Base-by-base conservation (phyloP, 1,139 yeast genomes). In the Hemisphaericaspora lyxosophila region DNA sequence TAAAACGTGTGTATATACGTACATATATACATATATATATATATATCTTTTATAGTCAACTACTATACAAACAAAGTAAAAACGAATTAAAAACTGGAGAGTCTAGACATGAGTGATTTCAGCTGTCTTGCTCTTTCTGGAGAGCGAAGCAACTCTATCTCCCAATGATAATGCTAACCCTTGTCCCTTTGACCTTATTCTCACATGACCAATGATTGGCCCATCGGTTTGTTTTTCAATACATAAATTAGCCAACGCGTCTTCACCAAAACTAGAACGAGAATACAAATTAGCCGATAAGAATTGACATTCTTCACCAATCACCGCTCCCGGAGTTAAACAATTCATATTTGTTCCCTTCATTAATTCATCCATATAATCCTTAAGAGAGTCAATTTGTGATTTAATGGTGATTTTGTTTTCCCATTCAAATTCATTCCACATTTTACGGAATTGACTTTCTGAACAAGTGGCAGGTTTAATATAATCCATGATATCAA, bases 391-490 rank as follows among this genome's bases (percentile, higher is more conserved):
- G 31, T 77, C 65, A 53, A 83, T 73, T 40, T 72, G 73, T 3
- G 95, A 82, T 53, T 85, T 83, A 58, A 94, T 86, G 46, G 92
- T 86, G 55, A 94, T 92, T 70, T 94, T 94, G 69, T 94, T 94
- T 65, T 94, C 99, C 99, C 99, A 94, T 67, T 94, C 99, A 60
- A 94, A 94, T 62, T 90, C 97, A 60, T 89, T 87, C 99, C 99
- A 94, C 97, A 90, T 90, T 54, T 82, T 80, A 55, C 98, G 86
- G 86, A 94, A 94, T 50, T 80, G 85, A 36, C 82, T 80, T 63
- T 92, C 98, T 13, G 89, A 70, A 62, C 96, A 88, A 19, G 79
- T 75, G 11, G 96, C 95, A 17, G 98, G 97, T 60, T 87, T 88
- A 61, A 94, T 90, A 68, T 94, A 94, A 64, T 92, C 97, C 92